Base-by-base conservation (phyloP, 2,329 filamentous ascomycete species). In the Phialophora verrucosa region DNA sequence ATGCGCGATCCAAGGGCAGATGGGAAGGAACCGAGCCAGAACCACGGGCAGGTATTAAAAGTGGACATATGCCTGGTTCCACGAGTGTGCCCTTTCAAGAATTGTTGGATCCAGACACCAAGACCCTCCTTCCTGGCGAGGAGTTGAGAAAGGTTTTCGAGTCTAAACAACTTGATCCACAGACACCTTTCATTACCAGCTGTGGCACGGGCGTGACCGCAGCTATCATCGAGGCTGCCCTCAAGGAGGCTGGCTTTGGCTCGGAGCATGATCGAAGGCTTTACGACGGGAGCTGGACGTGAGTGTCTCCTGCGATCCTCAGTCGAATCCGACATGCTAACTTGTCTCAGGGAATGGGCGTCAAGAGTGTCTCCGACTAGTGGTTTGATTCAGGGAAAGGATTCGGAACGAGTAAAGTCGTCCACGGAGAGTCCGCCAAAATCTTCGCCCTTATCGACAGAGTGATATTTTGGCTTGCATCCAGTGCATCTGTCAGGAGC, bases 231-330 rank as follows among this genome's bases (percentile, higher is more conserved):
- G 95, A 99, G 76, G 90, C 93, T 44, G 95, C 93, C 1, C 80
- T 99, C 62, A 87, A 87, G 32, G 88, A 92, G 77, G 92, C 93
- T 25, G 89, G 88, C 1, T 93, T 88, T 75, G 91, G 90, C 1
- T 82, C 86, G 3, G 79, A 85, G 0, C 85, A 88, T 67, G 86
- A 86, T 62, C 87, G 91, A 71, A 89, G 86, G 75, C 84, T 99
- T 25, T 99, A 99, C 75, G 95, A 99, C 77, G 95, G 95, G 56
- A 97, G 93, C 78, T 99, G 95, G 95, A 98, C 95, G 86, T 96
- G 83, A 88, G 91, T 90, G 2, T 62, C 35, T 47, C 50, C 35
- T 56, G 31, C 12, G 49, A 8, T 38, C 11, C 56, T 58, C 31
- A 29, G 23, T 10, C 20, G 56, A 32, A 20, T 8, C 23, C 47